Conservation (phyloP, 257 asterid species). For the Anisodus acutangulus region DNA sequence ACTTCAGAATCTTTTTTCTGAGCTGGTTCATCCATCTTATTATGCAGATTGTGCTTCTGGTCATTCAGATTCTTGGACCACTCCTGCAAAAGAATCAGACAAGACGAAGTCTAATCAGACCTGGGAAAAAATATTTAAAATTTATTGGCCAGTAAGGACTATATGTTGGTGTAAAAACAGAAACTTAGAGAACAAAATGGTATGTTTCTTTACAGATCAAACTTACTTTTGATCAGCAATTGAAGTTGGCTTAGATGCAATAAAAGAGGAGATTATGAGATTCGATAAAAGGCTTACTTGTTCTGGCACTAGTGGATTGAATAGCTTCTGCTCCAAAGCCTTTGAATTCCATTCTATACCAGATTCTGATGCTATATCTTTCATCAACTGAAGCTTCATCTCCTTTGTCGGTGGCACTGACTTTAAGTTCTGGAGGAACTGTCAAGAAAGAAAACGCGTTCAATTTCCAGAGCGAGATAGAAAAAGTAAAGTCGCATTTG, state of each 20-base stretch:
- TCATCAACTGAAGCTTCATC: slow-evolving; percentile 67
- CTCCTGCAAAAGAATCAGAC: slow-evolving; percentile 44
- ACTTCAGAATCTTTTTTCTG: slow-evolving; percentile 33
- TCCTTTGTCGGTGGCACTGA: slow-evolving; percentile 55
- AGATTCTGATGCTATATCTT: slow-evolving; percentile 66
- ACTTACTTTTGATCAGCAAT: neutral
- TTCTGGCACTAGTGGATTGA: slow-evolving; percentile 39
- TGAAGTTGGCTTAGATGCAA: slow-evolving; percentile 18
- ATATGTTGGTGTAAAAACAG: no score
- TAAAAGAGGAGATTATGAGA: neutral
- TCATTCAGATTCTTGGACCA: slow-evolving; percentile 29
- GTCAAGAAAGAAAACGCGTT: slow-evolving; percentile 27
- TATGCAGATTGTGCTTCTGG: slow-evolving; percentile 17
- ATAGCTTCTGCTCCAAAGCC: slow-evolving; percentile 65
- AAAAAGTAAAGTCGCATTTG: neutral
- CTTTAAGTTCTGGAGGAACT: slow-evolving; percentile 72
- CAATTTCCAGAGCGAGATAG: neutral
- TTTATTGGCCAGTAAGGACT: neutral
- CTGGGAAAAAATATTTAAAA: neutral
- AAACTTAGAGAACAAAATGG: neutral
- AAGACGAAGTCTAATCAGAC: neutral
- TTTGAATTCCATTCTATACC: slow-evolving; percentile 69
- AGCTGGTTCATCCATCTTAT: slow-evolving; percentile 31
- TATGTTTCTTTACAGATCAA: neutral
- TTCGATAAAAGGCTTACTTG: slow-evolving; percentile 44